Evolutionary conservation across 805 yeast species (phyloP).

Genomic region (Pichia thaimueangensis): DNA sequence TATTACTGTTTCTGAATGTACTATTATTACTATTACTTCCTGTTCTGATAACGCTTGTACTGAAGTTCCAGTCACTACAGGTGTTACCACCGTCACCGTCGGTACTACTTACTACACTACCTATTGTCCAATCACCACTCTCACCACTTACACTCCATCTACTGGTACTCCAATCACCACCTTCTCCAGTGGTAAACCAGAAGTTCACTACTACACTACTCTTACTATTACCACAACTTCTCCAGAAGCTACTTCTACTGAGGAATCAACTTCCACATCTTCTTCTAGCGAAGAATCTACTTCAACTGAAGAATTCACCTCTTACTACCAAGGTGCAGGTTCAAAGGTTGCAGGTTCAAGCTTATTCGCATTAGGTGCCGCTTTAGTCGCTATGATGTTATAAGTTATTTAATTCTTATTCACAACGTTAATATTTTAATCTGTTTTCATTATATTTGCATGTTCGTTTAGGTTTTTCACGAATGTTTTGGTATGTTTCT

Average conservation of each 20-base stretch:
- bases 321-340: background rate
- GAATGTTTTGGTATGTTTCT: too few relatives aligned
- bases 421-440: too few relatives aligned
- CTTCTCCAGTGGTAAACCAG: background rate
- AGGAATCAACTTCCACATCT: background rate
- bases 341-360: conserved; percentile 5
- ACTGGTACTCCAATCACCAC: conserved; percentile 2
- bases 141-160: conserved; percentile 4
- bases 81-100: conserved; percentile 25
- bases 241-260: conserved; percentile 2
- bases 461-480: too few relatives aligned
- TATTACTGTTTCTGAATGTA: conserved; percentile 13
- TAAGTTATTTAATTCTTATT: too few relatives aligned
- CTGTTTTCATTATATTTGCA: too few relatives aligned
- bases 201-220: background rate
- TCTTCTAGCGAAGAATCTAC: too few relatives aligned
- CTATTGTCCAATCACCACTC: conserved; percentile 26
- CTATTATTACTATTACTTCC: conserved; percentile 21
- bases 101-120: conserved; percentile 30
- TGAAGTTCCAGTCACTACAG: conserved; percentile 23
- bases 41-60: conserved; percentile 20
- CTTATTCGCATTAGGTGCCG: conserved; percentile 16
- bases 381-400: conserved; percentile 17
- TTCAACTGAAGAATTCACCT: background rate
- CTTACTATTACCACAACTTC: conserved; percentile 10